Percentiles rank a stretch among this genome's conserved stretches.
phyloP scores from a whole-genome alignment of 2,329 filamentous ascomycete genomes.

The Colletotrichum sp. region DNA sequence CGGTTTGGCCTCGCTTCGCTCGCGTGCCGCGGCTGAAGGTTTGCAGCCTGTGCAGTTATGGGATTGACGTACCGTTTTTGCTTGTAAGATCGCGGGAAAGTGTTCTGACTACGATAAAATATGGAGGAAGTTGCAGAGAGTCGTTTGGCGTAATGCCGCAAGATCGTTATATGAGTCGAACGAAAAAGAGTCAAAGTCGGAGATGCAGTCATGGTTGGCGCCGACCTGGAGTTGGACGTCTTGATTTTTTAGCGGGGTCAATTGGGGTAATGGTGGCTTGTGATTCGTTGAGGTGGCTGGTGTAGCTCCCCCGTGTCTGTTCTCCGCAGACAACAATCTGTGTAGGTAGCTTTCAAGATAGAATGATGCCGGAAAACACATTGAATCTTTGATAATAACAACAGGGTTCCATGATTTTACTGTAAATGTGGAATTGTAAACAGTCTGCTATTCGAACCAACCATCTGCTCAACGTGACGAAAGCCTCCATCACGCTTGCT shows the following conservation, averaged over 20 bases:
- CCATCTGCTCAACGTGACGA: neutral
- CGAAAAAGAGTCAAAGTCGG: neutral
- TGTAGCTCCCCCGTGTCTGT: neutral
- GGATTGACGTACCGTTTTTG: neutral
- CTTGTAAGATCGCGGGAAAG: neutral
- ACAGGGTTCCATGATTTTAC: neutral
- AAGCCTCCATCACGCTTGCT: neutral
- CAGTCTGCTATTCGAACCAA: neutral
- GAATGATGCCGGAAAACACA: neutral
- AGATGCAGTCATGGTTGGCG: neutral
- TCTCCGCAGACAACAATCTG: neutral
- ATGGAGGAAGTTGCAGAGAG: fast-evolving
- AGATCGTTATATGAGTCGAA: neutral
- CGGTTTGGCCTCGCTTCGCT: neutral
- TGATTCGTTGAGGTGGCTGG: neutral
- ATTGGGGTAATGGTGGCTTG: neutral
- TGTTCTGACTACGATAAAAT: fast-evolving
- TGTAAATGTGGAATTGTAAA: neutral
- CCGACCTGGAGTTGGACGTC: neutral
- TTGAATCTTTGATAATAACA: neutral
- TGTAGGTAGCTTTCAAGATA: neutral
- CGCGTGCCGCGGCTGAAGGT: neutral
- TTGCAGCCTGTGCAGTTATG: neutral
- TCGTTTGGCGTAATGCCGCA: neutral
- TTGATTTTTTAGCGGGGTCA: neutral